Evolutionary conservation across 169 alveolate species (phyloP).

Genomic region (Plasmodium billcollinsi): DNA sequence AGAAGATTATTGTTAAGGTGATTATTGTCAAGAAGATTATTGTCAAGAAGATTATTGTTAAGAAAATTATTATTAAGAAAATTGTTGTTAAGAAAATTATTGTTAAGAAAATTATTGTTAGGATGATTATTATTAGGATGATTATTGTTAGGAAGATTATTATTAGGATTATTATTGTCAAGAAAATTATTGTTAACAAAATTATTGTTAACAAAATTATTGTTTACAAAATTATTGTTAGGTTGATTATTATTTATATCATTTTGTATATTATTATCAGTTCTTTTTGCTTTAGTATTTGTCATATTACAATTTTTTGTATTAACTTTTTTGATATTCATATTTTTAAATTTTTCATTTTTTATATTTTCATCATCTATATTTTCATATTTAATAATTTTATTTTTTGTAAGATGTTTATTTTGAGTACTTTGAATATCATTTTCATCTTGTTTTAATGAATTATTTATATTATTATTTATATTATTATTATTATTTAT

Average conservation of each 20-base stretch:
- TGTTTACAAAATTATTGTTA: not conserved
- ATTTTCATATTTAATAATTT: too few species aligned
- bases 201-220: not conserved
- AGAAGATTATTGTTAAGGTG: not conserved
- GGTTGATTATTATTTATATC: not conserved
- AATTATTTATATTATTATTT: not conserved
- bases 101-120: not conserved
- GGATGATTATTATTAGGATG: not conserved
- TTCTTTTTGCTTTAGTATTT: not conserved
- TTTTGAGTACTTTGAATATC: too few species aligned
- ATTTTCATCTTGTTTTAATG: too few species aligned
- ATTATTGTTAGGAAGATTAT: not conserved
- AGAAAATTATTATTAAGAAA: not conserved
- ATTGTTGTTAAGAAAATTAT: not conserved
- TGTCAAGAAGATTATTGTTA: not conserved
- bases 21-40: not conserved
- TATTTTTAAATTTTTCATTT: not conserved
- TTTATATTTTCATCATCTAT: not conserved
- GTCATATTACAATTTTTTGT: not conserved
- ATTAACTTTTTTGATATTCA: constrained; percentile 1
- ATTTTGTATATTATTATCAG: not conserved
- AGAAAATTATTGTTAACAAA: not conserved
- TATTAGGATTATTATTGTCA: not conserved
- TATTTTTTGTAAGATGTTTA: too few species aligned
- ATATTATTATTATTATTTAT: not conserved